Evolutionary conservation across 169 alveolate species (phyloP).

Genomic region (Plasmodium berghei): DNA sequence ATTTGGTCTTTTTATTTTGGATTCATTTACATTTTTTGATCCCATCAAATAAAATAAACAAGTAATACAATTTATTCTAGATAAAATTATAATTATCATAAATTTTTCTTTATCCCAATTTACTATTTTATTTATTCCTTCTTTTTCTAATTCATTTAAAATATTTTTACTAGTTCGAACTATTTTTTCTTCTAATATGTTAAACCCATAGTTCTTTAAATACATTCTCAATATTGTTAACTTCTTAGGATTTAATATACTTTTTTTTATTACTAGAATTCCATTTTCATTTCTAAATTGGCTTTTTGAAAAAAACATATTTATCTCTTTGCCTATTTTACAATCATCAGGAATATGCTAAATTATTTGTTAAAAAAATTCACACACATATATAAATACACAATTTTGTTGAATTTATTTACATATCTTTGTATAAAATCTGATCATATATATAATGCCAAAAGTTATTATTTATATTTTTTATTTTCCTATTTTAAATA

Average conservation of each 20-base stretch:
- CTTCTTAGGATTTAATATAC: constrained; percentile 6
- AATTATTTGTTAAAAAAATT: constrained; percentile 8
- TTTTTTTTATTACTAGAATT: constrained; percentile 21
- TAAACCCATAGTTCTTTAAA: constrained; percentile 47
- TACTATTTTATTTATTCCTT: neutral
- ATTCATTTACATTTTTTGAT: constrained; percentile 22
- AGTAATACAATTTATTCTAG: constrained; percentile 57
- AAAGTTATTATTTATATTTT: neutral
- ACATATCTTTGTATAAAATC: too few relatives aligned
- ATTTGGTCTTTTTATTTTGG: constrained; percentile 18
- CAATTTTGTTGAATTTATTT: too few relatives aligned
- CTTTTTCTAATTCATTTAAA: neutral
- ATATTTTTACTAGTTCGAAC: neutral
- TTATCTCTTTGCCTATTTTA: constrained; percentile 66
- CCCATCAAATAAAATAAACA: constrained; percentile 51
- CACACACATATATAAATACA: neutral
- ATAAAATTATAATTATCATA: constrained; percentile 26
- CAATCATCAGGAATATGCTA: constrained; percentile 56
- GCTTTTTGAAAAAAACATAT: constrained; percentile 46
- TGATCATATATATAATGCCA: neutral
- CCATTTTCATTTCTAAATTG: constrained; percentile 40
- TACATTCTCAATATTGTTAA: constrained; percentile 30
- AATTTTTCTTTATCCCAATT: neutral
- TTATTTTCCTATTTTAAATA: neutral
- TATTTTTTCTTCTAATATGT: constrained; percentile 56